These are phyloP conservation scores for Mrakia blollopis DNA, from an alignment of 768 basidiomycete species.

Conservation along the genomic window DNA sequence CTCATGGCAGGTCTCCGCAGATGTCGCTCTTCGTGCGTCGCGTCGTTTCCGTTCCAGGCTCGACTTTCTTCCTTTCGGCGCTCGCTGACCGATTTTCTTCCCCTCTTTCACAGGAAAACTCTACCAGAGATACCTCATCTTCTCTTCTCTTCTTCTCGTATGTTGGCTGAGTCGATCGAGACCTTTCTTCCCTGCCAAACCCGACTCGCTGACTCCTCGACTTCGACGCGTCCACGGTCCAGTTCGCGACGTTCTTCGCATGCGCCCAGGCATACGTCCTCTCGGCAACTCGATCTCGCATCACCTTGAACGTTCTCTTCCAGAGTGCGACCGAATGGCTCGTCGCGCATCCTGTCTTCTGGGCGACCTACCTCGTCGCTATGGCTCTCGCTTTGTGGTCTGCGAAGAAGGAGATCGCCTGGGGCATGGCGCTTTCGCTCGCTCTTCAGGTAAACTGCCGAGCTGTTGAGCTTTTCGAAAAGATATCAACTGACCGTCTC, in stretches of 20 bases:
- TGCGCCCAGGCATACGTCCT: conserved; percentile 1
- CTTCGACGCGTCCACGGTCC: neutral
- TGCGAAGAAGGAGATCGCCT: neutral
- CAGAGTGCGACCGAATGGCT: neutral
- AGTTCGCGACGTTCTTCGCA: conserved; percentile 5
- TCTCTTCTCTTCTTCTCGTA: neutral
- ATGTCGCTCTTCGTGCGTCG: neutral
- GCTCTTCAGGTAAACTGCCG: neutral
- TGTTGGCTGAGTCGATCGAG: neutral
- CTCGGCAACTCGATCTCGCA: neutral
- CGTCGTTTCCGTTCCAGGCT: no score
- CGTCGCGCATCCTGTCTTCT: neutral
- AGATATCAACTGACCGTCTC: neutral
- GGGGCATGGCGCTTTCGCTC: neutral
- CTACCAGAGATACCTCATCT: conserved; percentile 2
- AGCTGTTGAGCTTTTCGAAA: neutral
- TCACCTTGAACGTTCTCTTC: neutral
- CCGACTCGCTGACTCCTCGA: neutral
- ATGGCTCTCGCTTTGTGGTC: neutral
- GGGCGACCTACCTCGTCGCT: neutral
- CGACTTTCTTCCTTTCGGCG: no score
- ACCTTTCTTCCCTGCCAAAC: neutral
- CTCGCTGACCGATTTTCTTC: no score
- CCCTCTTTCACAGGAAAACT: neutral
- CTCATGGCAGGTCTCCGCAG: conserved; percentile 6